Percentiles rank a stretch among this genome's conserved stretches.
phyloP scores from a whole-genome alignment of 768 basidiomycete species.

The Galerina marginata region DNA sequence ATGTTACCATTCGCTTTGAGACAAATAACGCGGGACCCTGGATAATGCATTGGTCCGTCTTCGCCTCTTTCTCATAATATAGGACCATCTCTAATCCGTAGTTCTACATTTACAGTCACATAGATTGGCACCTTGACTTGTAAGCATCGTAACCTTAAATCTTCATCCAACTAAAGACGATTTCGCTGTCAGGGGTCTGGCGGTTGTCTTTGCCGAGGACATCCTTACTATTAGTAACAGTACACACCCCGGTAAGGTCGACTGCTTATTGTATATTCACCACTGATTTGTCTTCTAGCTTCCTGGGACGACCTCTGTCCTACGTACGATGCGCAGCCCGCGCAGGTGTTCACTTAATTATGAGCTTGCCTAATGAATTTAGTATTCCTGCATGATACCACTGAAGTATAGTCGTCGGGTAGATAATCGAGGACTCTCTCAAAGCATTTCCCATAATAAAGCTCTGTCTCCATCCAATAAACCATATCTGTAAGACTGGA shows the following conservation, averaged over 20 bases:
- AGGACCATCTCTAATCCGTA: neutral
- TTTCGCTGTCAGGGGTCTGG: conserved; percentile 33
- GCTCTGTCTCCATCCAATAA: neutral
- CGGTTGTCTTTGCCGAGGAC: conserved; percentile 45
- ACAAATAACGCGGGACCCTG: conserved; percentile 17
- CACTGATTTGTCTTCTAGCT: neutral
- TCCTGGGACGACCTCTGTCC: conserved; percentile 12
- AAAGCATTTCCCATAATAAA: too few relatives aligned
- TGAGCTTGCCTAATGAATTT: neutral
- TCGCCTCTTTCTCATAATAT: neutral
- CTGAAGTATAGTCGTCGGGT: too few relatives aligned
- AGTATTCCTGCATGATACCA: too few relatives aligned
- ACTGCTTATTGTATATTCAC: neutral
- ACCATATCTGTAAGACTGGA: neutral
- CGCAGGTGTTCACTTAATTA: conserved; percentile 2
- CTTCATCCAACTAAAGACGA: neutral
- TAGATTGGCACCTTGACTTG: conserved; percentile 16
- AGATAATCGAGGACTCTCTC: too few relatives aligned
- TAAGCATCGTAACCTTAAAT: neutral
- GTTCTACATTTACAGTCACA: conserved; percentile 8
- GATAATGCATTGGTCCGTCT: conserved; percentile 11
- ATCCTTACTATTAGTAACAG: conserved; percentile 22
- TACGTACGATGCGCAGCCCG: conserved; percentile 1
- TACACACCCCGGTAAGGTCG: conserved; percentile 23
- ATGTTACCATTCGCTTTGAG: conserved; percentile 56